Conservation (phyloP, 2,329 filamentous ascomycete genomes). For the Neonectria sp. region DNA sequence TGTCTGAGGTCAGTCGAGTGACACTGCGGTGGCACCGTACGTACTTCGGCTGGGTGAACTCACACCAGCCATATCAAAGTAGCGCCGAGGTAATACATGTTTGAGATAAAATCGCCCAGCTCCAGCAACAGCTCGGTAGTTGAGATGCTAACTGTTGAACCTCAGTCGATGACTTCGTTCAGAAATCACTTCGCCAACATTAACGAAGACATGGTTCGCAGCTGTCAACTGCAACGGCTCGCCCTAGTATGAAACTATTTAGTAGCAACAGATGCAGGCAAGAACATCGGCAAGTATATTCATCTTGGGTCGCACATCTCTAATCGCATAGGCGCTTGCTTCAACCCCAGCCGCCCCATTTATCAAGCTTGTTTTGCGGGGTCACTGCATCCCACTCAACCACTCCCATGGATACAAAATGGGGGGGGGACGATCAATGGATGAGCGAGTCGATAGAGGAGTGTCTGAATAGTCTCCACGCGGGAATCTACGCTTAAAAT, state of each 20-base stretch:
- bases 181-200: not conserved
- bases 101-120: not conserved
- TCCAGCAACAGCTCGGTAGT: not conserved
- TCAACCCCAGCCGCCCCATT: constrained; percentile 8
- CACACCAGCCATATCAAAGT: constrained; percentile 20
- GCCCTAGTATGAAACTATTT: not conserved
- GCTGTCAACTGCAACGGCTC: not conserved
- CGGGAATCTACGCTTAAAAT: too few relatives aligned
- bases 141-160: not conserved
- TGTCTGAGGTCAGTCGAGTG: not conserved
- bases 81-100: constrained; percentile 12
- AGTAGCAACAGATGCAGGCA: not conserved
- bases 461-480: not conserved
- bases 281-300: not conserved
- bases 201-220: not conserved
- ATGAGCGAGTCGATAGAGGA: not conserved
- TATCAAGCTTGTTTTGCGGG: constrained; percentile 21
- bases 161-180: not conserved
- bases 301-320: not conserved
- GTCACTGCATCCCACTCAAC: constrained; percentile 19
- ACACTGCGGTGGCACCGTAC: not conserved
- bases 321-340: not conserved
- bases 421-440: constrained; percentile 13
- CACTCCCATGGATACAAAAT: constrained; percentile 5
- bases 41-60: not conserved